A percentile compares a stretch with the other conserved stretches of the same genome.
Evolutionary conservation across 768 basidiomycete species (phyloP).

Genomic region (Russula abietina): DNA sequence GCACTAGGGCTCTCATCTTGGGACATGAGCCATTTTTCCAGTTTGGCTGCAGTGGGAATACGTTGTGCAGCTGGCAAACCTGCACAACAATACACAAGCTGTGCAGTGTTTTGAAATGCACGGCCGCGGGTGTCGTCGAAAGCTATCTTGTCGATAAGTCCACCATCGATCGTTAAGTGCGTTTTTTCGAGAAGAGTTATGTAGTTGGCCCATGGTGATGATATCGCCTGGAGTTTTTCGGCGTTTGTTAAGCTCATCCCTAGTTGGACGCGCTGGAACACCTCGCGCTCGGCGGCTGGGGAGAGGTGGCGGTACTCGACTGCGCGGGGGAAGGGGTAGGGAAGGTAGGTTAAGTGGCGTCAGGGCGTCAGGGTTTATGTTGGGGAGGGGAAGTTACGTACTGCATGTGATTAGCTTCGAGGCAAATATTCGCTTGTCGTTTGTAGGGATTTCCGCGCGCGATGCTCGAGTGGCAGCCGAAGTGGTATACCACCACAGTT

Average conservation of each 20-base stretch:
- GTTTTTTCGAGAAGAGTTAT: conserved; percentile 50
- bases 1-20: conserved; percentile 35
- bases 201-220: conserved; percentile 66
- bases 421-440: conserved; percentile 45
- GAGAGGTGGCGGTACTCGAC: conserved; percentile 62
- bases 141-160: conserved; percentile 48
- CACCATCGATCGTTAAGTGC: conserved; percentile 53
- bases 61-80: conserved; percentile 37
- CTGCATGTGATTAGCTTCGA: conserved; percentile 59
- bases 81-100: conserved; percentile 63
- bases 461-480: conserved; percentile 40
- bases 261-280: conserved; percentile 77
- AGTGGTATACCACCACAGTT: conserved; percentile 55
- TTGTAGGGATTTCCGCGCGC: conserved; percentile 48
- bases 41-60: conserved; percentile 43
- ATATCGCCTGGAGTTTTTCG: conserved; percentile 75
- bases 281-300: conserved; percentile 61
- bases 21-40: conserved; percentile 43
- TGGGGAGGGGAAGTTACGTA: conserved; percentile 26
- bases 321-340: conserved; percentile 27
- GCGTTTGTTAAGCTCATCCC: conserved; percentile 69
- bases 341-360: neutral
- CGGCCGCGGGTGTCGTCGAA: conserved; percentile 65
- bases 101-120: conserved; percentile 69
- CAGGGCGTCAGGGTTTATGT: neutral